phyloP scores from a whole-genome alignment of 352 stramenopile species.

The Pythium graminicola region DNA sequence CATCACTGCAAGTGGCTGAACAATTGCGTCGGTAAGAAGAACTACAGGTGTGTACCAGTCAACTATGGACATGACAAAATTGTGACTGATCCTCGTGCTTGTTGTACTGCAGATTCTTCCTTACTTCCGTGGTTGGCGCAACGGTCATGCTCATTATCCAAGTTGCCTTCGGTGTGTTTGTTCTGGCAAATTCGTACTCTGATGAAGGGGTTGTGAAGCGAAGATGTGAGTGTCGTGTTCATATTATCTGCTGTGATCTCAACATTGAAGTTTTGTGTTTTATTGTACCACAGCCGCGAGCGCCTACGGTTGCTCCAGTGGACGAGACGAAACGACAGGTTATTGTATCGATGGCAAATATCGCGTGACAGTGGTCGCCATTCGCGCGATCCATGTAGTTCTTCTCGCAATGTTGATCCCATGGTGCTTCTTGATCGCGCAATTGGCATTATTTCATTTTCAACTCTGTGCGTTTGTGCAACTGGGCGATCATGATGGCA shows the following conservation, averaged over 20 bases:
- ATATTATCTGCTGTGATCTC: no score
- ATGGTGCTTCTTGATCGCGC: constrained; percentile 72
- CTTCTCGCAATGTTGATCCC: constrained; percentile 60
- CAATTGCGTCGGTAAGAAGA: constrained; percentile 91
- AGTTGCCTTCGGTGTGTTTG: constrained; percentile 53
- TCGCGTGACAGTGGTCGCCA: constrained; percentile 40
- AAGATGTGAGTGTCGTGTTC: constrained; percentile 25
- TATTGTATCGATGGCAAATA: constrained; percentile 53
- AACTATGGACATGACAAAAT: no score
- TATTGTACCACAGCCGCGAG: constrained; percentile 34
- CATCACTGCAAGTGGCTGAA: constrained; percentile 98
- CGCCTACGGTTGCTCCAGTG: constrained; percentile 51
- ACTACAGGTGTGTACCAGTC: constrained; percentile 37
- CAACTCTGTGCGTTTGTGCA: constrained; percentile 58
- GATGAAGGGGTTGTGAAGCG: constrained; percentile 33
- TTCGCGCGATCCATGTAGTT: constrained; percentile 59
- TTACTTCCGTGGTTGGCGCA: constrained; percentile 60
- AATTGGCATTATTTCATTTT: constrained; percentile 78
- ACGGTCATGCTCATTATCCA: constrained; percentile 63
- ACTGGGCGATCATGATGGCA: neutral
- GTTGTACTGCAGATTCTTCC: constrained; percentile 44
- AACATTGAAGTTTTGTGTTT: neutral
- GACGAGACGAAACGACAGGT: constrained; percentile 30
- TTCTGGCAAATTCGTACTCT: constrained; percentile 50
- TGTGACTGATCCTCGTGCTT: constrained; percentile 1